Conservation (phyloP, 352 stramenopile genomes). For the Phytophthora syringae region DNA sequence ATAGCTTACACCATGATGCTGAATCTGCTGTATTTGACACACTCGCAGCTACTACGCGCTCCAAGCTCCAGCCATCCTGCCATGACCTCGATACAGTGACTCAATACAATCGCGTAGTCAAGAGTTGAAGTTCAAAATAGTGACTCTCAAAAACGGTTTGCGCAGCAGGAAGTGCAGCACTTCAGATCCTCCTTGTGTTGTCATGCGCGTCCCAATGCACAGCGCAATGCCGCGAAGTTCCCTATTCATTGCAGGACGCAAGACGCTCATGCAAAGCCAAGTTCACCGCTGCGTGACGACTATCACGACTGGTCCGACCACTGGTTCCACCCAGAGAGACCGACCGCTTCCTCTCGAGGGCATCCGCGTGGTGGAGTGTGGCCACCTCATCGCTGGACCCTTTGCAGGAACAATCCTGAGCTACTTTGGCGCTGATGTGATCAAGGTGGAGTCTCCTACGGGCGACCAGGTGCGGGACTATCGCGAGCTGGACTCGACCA, state of each 20-base stretch:
- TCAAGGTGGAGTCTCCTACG: constrained; percentile 89
- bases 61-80: constrained; percentile 30
- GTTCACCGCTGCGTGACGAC: constrained; percentile 44
- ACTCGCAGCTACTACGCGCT: constrained; percentile 55
- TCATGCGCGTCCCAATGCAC: constrained; percentile 13
- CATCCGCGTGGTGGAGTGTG: constrained; percentile 81
- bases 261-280: constrained; percentile 3
- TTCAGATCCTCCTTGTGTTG: no score
- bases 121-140: constrained; percentile 38
- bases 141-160: constrained; percentile 26
- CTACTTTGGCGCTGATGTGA: constrained; percentile 92
- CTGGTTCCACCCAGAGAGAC: constrained; percentile 18
- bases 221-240: constrained; percentile 10
- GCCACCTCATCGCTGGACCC: constrained; percentile 80
- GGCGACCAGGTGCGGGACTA: constrained; percentile 87
- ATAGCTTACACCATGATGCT: neutral
- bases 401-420: constrained; percentile 86
- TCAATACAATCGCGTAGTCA: constrained; percentile 1
- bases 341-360: constrained; percentile 65
- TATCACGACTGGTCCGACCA: constrained; percentile 23
- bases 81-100: constrained; percentile 18
- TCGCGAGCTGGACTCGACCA: constrained; percentile 70
- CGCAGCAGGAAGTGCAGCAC: constrained; percentile 22
- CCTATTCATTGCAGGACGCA: constrained; percentile 14
- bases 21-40: constrained; percentile 1